Evolutionary conservation across 257 asterid species (phyloP), one percentile per base, ranked within the genome.

Genomic region (Solanum piurae): DNA sequence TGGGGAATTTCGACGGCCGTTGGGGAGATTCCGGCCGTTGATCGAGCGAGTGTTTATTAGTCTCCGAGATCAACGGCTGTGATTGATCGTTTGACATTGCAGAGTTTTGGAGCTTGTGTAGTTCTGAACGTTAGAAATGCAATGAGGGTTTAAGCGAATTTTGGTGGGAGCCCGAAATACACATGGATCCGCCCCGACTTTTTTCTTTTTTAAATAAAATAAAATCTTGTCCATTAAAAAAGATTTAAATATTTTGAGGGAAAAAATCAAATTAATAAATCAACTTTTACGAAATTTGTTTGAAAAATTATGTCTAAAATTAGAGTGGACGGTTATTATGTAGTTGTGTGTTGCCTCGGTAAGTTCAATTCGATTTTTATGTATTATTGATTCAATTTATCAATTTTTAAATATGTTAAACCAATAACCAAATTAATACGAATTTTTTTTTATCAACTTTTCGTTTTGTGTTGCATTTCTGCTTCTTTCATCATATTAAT

Each of bases 1-100:
- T 94, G 40, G 90, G 83, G 25, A 93, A 44, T 87, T 95, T 95
- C 25, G 91, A 80, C 83, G 93, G 98, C 36, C 98, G 95, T n/a
- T 87, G 85, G 74, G 88, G 91, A 12, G 95, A 91, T 76, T 91
- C 94, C 4, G 89, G 86, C 25, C 86, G 90, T 83, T 82, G 92
- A 52, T 88, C 84, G 12, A 87, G 91, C 40, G 86, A 85, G 60
- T 87, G 87, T 34, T 89, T 88, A 3, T 89, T 68, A 66, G 76
- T 82, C 74, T 77, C 88, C 33, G 89, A 49, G 72, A 5, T 40
- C 68, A 64, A 55, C 66, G 90, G 88, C 33, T 64, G 42, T 42
- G 93, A 90, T 83, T 88, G 85, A 82, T 88, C 89, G 88, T 84
- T 94, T 7, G 87, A 79, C 98, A 94, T 94, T 86, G 88, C 68